Conservation (phyloP, 768 basidiomycete genomes). For the Russula griseocarnosa region DNA sequence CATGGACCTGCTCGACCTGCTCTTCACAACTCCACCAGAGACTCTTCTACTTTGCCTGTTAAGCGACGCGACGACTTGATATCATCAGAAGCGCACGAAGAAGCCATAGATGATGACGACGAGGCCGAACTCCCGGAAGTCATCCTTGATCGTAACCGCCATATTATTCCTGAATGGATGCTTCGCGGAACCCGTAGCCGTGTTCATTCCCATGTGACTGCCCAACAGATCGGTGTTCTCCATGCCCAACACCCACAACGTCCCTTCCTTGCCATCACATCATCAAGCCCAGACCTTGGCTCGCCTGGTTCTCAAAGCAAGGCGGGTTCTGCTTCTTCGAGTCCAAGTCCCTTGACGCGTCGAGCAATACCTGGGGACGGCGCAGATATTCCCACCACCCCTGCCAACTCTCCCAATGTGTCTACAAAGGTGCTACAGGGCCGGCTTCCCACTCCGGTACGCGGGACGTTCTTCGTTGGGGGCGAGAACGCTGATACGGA, state of each 20-base stretch:
- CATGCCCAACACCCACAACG: conserved; percentile 40
- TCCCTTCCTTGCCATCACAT: conserved; percentile 50
- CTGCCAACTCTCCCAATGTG: conserved; percentile 45
- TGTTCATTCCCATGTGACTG: conserved; percentile 45
- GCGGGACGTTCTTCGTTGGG: conserved; percentile 16
- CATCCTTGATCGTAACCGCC: conserved; percentile 84
- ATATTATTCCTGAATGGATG: conserved; percentile 95
- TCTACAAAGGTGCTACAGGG: conserved; percentile 12
- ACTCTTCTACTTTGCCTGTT: conserved; percentile 15
- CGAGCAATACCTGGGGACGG: conserved; percentile 39
- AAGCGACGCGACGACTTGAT: neutral
- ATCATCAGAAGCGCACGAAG: conserved; percentile 34
- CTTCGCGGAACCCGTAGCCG: conserved; percentile 47
- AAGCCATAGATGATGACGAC: conserved; percentile 41
- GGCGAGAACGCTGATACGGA: conserved; percentile 34
- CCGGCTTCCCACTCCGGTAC: conserved; percentile 12
- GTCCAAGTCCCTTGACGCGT: conserved; percentile 41
- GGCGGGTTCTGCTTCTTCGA: conserved; percentile 28
- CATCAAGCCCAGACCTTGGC: conserved; percentile 69
- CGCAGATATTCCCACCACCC: conserved; percentile 44
- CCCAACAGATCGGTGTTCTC: conserved; percentile 33
- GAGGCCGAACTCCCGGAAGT: conserved; percentile 94
- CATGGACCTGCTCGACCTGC: conserved; percentile 31
- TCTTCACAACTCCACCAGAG: conserved; percentile 34
- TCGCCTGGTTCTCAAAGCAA: conserved; percentile 27